Base-by-base conservation (phyloP, 495 filamentous ascomycete genomes). In the Podospora conica region DNA sequence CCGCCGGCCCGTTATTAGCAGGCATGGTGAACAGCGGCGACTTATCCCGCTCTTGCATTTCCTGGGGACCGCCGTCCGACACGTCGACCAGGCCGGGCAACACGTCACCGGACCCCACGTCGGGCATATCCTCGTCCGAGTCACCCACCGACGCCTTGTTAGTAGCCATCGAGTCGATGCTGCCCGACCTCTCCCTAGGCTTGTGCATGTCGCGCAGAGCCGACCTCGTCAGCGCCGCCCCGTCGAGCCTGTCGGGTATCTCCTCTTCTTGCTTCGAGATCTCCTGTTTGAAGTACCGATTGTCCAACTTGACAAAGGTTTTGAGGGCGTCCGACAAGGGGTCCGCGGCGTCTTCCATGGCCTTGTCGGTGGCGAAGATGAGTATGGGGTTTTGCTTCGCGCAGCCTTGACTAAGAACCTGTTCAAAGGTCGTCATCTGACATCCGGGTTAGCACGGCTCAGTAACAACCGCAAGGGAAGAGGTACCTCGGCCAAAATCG, bases 231-330 rank as follows among this genome's bases (percentile, higher is more conserved):
- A 60, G 67, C 9, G 60, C 24, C n/a, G 55, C 60, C 3, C 59
- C 62, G 20, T 54, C 53, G 27, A 61, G 28, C 55, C 20, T 31
- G 21, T 65, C 29, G 22, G 63, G 67, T 63, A 67, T 58, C 61
- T 70, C 56, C 59, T 69, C 61, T 57, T 68, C 62, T 59, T 54
- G 24, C 27, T 80, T 71, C 10, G 67, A 61, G 11, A 81, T 68
- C 66, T 83, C 80, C 56, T 79, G 73, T 53, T 76, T 75, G 63
- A 82, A 82, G 18, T 71, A 71, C 9, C 74, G 73, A 58, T 82
- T 83, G 58, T 83, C 81, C 61, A 74, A 71, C 55, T 69, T 73
- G 25, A 81, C 72, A 66, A 83, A 83, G 56, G 74, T 73, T 28
- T 74, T 74, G 65, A 82, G 67, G 29, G 78, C 73, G 28, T 77